Evolutionary conservation across 2,329 filamentous ascomycete genomes (phyloP).

Genomic region (Coniochaeta prunicola): DNA sequence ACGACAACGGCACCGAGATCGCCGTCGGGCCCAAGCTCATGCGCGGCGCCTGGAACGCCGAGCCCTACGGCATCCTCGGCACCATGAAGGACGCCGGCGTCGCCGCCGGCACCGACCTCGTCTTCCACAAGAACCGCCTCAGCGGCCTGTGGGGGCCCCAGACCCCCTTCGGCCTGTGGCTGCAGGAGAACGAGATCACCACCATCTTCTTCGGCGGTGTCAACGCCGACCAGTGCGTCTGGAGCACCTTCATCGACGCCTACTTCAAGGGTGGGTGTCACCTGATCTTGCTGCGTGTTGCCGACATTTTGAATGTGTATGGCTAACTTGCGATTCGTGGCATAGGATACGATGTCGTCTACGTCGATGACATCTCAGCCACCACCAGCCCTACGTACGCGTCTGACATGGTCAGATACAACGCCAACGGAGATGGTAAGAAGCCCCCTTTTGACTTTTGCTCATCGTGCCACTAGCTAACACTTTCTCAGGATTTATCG

Average conservation of each 20-base stretch:
- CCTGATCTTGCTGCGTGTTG: background rate
- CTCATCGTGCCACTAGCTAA: background rate
- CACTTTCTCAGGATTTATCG: slow-evolving; percentile 3
- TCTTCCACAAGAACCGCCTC: slow-evolving; percentile 18
- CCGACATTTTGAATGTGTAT: background rate
- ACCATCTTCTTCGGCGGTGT: slow-evolving; percentile 23
- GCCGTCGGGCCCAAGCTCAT: slow-evolving; percentile 17
- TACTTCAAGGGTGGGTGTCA: slow-evolving; percentile 20
- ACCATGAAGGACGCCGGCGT: slow-evolving; percentile 17
- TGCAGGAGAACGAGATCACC: slow-evolving; percentile 22
- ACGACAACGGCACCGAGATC: slow-evolving; percentile 13
- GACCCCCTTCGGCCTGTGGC: slow-evolving; percentile 19
- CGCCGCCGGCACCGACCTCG: slow-evolving; percentile 17
- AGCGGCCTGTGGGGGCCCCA: slow-evolving; percentile 22
- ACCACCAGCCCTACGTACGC: slow-evolving; percentile 22
- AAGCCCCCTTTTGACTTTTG: background rate
- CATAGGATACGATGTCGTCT: slow-evolving; percentile 18
- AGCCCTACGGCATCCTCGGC: slow-evolving; percentile 19
- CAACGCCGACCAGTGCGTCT: slow-evolving; percentile 23
- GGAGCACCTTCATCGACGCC: slow-evolving; percentile 21
- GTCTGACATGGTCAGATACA: slow-evolving; percentile 19
- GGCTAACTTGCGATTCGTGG: background rate
- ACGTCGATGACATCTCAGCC: slow-evolving; percentile 19
- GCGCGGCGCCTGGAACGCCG: slow-evolving; percentile 20
- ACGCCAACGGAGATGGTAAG: slow-evolving; percentile 12